phyloP scores from a whole-genome alignment of 2,329 filamentous ascomycete species.

The Fusarium nelsonii region DNA sequence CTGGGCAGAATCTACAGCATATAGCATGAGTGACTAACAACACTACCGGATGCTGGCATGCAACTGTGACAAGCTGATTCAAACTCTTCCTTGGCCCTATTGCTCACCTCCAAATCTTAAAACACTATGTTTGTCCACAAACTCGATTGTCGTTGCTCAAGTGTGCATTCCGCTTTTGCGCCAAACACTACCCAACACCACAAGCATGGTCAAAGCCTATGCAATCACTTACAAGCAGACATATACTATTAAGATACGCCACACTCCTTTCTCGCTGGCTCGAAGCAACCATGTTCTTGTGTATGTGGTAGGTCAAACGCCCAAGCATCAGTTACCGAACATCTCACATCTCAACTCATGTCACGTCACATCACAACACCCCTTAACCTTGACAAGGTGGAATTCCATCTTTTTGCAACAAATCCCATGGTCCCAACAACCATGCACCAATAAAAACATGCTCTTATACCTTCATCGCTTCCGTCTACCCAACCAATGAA shows the following conservation, averaged over 20 bases:
- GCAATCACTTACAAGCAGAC: not conserved
- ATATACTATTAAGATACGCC: too few species aligned
- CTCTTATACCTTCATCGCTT: conserved; percentile 40
- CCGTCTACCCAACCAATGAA: conserved; percentile 32
- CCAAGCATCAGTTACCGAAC: not conserved
- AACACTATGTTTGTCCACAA: not conserved
- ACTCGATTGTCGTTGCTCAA: not conserved
- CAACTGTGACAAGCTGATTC: too few species aligned
- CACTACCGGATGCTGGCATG: too few species aligned
- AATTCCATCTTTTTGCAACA: conserved; percentile 38
- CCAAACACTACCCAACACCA: not conserved
- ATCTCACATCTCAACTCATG: not conserved
- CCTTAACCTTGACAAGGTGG: not conserved
- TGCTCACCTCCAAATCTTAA: not conserved
- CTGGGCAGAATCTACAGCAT: too few species aligned
- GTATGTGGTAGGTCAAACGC: not conserved
- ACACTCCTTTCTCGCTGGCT: not conserved
- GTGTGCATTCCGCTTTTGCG: not conserved
- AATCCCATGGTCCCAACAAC: conserved; percentile 33
- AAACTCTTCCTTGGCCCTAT: not conserved
- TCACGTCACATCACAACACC: not conserved
- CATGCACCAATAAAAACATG: conserved; percentile 39
- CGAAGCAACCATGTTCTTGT: not conserved
- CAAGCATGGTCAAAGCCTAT: not conserved
- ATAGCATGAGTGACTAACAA: not conserved